A percentile compares a stretch with the other conserved stretches of the same genome.
Conservation (phyloP, 2,329 filamentous ascomycete genomes). For the Penicillium verrucosum region DNA sequence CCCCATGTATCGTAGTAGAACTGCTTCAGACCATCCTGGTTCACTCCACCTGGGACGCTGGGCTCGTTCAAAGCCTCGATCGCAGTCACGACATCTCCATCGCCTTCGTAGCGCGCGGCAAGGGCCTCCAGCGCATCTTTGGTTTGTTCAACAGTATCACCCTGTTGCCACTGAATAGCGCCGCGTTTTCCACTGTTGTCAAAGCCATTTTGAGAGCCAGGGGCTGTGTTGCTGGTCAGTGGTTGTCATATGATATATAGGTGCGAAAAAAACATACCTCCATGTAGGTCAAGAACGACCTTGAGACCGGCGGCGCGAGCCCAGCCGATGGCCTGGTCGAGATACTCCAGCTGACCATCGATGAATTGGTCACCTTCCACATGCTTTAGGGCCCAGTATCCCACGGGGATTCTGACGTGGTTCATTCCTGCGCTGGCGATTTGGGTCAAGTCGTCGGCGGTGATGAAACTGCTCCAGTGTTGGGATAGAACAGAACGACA, state of each 20-base stretch:
- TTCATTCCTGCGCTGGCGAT: constrained; percentile 59
- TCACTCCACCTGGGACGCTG: constrained; percentile 37
- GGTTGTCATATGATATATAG: background rate
- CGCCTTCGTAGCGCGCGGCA: constrained; percentile 55
- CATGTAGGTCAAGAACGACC: constrained; percentile 66
- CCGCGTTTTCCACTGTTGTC: constrained; percentile 59
- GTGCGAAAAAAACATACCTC: constrained; percentile 46
- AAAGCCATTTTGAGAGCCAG: constrained; percentile 64
- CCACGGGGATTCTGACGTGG: constrained; percentile 63
- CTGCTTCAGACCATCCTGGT: constrained; percentile 47
- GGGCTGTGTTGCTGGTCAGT: constrained; percentile 39
- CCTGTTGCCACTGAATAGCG: constrained; percentile 39
- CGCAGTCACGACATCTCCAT: constrained; percentile 58
- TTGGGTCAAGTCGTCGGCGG: constrained; percentile 53
- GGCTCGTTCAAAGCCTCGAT: constrained; percentile 49
- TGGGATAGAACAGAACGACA: constrained; percentile 48
- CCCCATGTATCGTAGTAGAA: constrained; percentile 56
- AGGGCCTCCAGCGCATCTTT: constrained; percentile 57
- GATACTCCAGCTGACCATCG: constrained; percentile 57
- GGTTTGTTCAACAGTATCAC: constrained; percentile 36
- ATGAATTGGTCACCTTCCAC: constrained; percentile 59
- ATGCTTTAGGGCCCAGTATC: constrained; percentile 61
- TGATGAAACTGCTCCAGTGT: constrained; percentile 61
- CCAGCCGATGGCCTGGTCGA: constrained; percentile 59
- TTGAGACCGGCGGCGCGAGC: constrained; percentile 58